Conservation (phyloP, 2,329 filamentous ascomycete genomes). For the Pleurostoma richardsiae region DNA sequence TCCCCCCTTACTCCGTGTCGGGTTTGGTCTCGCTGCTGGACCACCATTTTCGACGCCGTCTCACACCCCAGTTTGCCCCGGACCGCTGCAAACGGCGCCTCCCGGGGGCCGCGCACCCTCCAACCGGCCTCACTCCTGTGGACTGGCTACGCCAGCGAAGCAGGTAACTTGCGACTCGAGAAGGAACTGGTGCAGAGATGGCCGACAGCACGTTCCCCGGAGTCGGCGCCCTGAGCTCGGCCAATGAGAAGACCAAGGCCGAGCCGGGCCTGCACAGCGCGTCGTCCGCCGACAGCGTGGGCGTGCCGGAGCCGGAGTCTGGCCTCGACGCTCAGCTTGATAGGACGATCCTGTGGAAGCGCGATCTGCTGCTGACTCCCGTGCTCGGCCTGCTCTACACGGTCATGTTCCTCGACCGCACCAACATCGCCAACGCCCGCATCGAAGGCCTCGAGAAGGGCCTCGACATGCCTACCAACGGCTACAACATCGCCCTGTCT, state of each 20-base stretch:
- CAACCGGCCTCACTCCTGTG: too few relatives aligned
- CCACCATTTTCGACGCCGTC: too few relatives aligned
- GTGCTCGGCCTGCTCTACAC: slow-evolving; percentile 20
- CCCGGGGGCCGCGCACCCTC: too few relatives aligned
- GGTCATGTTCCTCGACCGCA: slow-evolving; percentile 12
- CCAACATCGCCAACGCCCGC: slow-evolving; percentile 37
- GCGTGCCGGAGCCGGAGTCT: too few relatives aligned
- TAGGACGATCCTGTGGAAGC: slow-evolving; percentile 15
- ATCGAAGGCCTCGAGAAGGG: slow-evolving; percentile 35
- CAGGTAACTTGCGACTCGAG: too few relatives aligned
- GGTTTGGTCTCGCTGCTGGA: too few relatives aligned
- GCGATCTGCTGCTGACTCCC: slow-evolving; percentile 19
- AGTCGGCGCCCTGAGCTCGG: not conserved
- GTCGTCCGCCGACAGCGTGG: too few relatives aligned
- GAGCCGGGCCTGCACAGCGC: not conserved
- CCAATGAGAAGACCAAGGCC: not conserved
- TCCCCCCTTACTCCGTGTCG: too few relatives aligned
- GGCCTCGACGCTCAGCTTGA: too few relatives aligned
- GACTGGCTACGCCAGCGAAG: too few relatives aligned
- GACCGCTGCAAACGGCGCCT: too few relatives aligned
- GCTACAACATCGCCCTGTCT: slow-evolving; percentile 35
- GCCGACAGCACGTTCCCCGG: not conserved
- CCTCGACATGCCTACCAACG: slow-evolving; percentile 32
- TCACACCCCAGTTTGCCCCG: too few relatives aligned
- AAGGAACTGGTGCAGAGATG: not conserved